phyloP scores from a whole-genome alignment of 2,329 filamentous ascomycete species.

The Lasiodiplodia hormozganensis region DNA sequence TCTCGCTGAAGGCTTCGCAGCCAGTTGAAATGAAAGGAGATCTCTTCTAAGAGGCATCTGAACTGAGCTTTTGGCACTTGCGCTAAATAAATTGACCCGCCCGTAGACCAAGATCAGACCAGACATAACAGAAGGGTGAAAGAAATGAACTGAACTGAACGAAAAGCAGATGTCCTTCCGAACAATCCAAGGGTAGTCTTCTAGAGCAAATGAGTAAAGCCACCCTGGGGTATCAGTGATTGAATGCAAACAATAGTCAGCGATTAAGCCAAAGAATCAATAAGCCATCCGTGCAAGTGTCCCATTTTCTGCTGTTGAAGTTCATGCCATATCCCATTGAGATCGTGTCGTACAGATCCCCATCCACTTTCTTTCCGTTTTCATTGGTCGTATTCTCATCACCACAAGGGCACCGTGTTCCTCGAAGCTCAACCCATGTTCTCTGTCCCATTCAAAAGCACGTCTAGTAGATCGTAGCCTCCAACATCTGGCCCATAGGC shows the following conservation, averaged over 20 bases:
- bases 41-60: neutral
- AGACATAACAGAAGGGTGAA: neutral
- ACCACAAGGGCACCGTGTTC: neutral
- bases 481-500: slow-evolving; percentile 71
- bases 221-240: slow-evolving; percentile 22
- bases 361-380: neutral
- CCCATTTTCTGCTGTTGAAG: neutral
- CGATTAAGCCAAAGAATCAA: neutral
- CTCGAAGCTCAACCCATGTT: neutral
- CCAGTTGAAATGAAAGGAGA: neutral
- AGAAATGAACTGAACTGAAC: neutral
- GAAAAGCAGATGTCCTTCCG: neutral
- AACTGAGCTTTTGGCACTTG: neutral
- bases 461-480: slow-evolving; percentile 58
- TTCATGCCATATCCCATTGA: neutral
- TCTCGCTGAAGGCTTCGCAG: neutral
- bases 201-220: slow-evolving; percentile 17
- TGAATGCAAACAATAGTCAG: neutral
- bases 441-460: slow-evolving; percentile 45
- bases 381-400: neutral
- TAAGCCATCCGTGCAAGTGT: neutral
- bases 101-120: neutral
- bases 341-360: neutral
- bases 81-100: neutral
- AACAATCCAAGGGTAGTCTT: slow-evolving; percentile 14